phyloP scores from a whole-genome alignment of 495 filamentous ascomycete genomes.

The Annulohypoxylon stygium region DNA sequence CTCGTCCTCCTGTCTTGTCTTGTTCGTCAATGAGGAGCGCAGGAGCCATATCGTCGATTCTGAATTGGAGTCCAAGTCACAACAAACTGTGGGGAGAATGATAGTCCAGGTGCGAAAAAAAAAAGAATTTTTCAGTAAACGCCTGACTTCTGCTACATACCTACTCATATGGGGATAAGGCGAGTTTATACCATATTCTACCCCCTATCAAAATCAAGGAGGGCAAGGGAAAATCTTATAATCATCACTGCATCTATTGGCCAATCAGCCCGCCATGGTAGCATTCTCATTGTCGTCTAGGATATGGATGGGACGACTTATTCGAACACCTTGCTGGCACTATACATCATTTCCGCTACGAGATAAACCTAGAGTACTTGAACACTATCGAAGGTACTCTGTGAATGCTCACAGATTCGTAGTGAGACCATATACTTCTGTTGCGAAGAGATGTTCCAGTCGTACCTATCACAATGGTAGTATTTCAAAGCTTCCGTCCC shows the following conservation, averaged over 20 bases:
- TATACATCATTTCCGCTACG: not conserved
- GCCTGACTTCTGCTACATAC: not conserved
- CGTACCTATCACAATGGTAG: not conserved
- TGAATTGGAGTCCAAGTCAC: not conserved
- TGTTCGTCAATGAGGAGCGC: conserved; percentile 24
- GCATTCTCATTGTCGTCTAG: not conserved
- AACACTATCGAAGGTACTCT: not conserved
- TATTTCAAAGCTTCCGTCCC: not conserved
- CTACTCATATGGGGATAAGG: not conserved
- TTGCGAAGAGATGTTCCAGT: not conserved
- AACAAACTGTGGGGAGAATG: not conserved
- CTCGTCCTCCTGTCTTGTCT: conserved; percentile 19
- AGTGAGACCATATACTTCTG: not conserved
- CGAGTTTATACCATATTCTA: conserved; percentile 15
- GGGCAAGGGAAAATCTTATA: conserved; percentile 13
- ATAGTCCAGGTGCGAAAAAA: not conserved
- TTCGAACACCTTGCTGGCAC: conserved; percentile 21
- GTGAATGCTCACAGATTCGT: not conserved
- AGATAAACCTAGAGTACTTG: not conserved
- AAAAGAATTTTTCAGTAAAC: not conserved
- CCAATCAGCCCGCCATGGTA: not conserved
- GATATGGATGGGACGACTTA: conserved; percentile 2
- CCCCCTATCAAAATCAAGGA: not conserved
- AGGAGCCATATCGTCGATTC: conserved; percentile 30
- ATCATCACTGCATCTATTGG: conserved; percentile 14